Conservation (phyloP, 2,329 filamentous ascomycete genomes). For the Fusarium udum region DNA sequence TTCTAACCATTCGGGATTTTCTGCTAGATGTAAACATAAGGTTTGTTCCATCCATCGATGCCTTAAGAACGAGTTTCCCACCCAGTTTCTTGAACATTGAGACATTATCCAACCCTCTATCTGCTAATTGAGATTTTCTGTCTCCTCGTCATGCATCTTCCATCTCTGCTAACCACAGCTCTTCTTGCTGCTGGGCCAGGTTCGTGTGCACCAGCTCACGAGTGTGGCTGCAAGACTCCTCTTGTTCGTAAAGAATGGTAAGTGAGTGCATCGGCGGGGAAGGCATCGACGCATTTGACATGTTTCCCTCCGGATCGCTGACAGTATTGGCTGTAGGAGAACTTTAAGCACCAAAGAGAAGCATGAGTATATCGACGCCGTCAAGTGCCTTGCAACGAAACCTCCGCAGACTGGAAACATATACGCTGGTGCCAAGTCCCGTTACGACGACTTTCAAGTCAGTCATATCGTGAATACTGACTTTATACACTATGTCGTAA, state of each 20-base stretch:
- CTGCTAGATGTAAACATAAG: background rate
- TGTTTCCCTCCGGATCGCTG: rapidly evolving
- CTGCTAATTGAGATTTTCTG: background rate
- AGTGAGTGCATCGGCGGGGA: rapidly evolving
- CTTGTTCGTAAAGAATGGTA: background rate
- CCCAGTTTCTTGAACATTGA: background rate
- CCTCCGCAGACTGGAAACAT: background rate
- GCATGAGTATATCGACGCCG: background rate
- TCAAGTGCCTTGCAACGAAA: background rate
- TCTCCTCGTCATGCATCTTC: rapidly evolving
- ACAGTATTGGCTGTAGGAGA: background rate
- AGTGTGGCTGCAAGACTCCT: background rate
- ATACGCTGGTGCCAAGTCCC: background rate
- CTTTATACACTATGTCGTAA: background rate
- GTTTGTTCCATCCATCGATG: background rate
- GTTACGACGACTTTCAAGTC: background rate
- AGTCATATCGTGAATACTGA: background rate
- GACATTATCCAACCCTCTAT: rapidly evolving
- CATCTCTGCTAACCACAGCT: rapidly evolving
- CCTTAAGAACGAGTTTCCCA: background rate
- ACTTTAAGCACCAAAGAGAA: background rate
- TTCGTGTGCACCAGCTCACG: rapidly evolving
- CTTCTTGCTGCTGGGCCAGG: rapidly evolving
- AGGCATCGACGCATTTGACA: no score
- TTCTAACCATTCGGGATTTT: background rate